These are phyloP conservation scores for Cryptococcus sp. DNA, from an alignment of 1,284 basidiomycete genomes.

Conservation along the genomic window DNA sequence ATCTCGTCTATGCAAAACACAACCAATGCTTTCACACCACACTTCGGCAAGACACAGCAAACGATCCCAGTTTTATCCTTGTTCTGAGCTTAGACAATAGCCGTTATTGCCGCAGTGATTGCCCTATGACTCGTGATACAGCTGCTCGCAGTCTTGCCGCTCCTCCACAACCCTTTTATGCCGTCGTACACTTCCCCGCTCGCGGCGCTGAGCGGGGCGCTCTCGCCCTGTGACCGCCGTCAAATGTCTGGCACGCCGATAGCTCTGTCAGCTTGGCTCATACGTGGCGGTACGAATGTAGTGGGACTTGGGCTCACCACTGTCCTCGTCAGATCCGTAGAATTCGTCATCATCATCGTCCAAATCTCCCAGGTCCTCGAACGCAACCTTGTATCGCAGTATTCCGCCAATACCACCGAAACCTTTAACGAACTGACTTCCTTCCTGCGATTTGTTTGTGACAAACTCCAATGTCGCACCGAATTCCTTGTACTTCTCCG, in stretches of 20 bases:
- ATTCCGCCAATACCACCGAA: conserved; percentile 98
- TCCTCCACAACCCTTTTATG: no score
- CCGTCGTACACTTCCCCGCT: conserved; percentile 14
- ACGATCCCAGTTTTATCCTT: no score
- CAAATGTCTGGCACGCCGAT: conserved; percentile 34
- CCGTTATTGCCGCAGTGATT: no score
- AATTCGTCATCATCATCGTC: conserved; percentile 61
- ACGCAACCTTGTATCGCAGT: conserved; percentile 90
- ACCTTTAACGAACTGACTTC: conserved; percentile 97
- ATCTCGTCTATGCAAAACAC: no score
- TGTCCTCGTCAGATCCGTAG: conserved; percentile 53
- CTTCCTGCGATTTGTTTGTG: conserved; percentile 80
- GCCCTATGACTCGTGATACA: no score
- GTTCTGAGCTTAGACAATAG: no score
- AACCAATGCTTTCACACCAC: no score
- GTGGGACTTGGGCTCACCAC: conserved; percentile 27
- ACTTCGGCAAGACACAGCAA: no score
- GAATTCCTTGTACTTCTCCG: conserved; percentile 97
- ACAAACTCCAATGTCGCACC: conserved; percentile 84
- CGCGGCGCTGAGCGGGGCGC: conserved; percentile 44
- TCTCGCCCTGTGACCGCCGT: conserved; percentile 32
- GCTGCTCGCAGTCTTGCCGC: no score
- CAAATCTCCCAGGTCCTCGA: conserved; percentile 69
- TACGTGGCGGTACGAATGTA: no score
- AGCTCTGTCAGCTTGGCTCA: background rate